Base-by-base conservation (phyloP, 805 yeast species). In the Candida stauntonica region DNA sequence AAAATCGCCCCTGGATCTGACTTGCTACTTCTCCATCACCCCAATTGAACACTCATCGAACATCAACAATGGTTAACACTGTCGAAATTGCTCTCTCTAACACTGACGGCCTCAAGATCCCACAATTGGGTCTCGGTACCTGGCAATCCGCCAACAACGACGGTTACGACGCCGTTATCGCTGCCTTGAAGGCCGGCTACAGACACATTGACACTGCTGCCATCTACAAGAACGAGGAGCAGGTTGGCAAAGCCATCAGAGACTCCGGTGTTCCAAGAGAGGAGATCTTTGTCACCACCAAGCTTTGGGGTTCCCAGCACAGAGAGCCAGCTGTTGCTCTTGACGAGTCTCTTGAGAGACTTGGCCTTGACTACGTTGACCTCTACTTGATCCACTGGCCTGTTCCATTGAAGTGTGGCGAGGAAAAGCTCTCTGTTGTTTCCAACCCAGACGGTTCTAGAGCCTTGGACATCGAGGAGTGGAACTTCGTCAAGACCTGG, bases 331-430 rank as follows among this genome's bases (percentile, higher is more conserved):
- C 55, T 26, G 63, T 55, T 16, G 83, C 82, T 9, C 61, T 85
- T 29, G 70, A 76, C 9, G 64, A 62, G 35, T 80, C 89, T 6
- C 67, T 86, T 52, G 51, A 69, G 49, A 76, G 79, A 53, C 67
- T 86, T 45, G 79, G 79, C 0, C 57, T 84, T 49, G 91, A 81
- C 35, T 86, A 86, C 53, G 81, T 86, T 37, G 95, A 86, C 57
- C 64, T 86, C 42, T 79, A 79, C 57, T 69, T 86, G 55, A 72
- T 86, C 58, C 95, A 86, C 62, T 86, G 94, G 94, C 95, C 95
- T 5, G 73, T 74, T 29, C 66, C 81, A 11, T 58, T 73, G 42
- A 72, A 56, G 44, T 64, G 86, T 16, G 84, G 27, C 5, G 46
- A 39, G 26, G 38, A 27, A 12, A 33, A 44, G 24, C 20, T 47